Evolutionary conservation across 305 asterid species (phyloP).

Genomic region (Solanum hybrid): DNA sequence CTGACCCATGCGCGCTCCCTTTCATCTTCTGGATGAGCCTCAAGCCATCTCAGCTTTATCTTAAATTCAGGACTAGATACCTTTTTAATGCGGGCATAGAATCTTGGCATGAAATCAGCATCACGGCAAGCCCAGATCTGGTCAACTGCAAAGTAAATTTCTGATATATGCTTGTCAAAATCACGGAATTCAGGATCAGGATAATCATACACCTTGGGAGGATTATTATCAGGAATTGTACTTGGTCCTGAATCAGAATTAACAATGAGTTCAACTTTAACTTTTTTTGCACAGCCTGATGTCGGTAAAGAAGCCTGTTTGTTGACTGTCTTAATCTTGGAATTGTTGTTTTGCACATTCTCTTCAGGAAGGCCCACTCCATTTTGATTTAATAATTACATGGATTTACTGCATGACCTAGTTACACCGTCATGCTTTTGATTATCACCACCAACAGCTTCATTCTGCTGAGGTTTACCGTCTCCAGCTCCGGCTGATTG

Average conservation of each 20-base stretch:
- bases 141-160: conserved; percentile 29
- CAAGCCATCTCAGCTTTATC: conserved; percentile 57
- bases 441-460: conserved; percentile 10
- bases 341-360: conserved; percentile 9
- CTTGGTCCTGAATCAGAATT: conserved; percentile 22
- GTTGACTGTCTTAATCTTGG: background rate
- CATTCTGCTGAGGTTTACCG: background rate
- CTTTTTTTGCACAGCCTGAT: background rate
- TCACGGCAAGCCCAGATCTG: conserved; percentile 81
- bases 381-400: background rate
- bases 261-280: conserved; percentile 12
- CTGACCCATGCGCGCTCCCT: conserved; percentile 32
- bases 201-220: background rate
- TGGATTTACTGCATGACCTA: background rate
- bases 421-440: conserved; percentile 7
- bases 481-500: background rate
- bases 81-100: conserved; percentile 45
- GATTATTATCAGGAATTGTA: background rate
- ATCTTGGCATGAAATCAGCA: conserved; percentile 78
- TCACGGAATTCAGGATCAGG: conserved; percentile 68
- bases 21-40: conserved; percentile 42
- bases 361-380: conserved; percentile 10
- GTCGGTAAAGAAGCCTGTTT: conserved; percentile 11
- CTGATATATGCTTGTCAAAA: conserved; percentile 41
- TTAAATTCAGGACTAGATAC: conserved; percentile 32